Percentiles rank a stretch among this genome's conserved stretches.
Evolutionary conservation across 306 rosid species (phyloP).

Genomic region (Senna siamea): DNA sequence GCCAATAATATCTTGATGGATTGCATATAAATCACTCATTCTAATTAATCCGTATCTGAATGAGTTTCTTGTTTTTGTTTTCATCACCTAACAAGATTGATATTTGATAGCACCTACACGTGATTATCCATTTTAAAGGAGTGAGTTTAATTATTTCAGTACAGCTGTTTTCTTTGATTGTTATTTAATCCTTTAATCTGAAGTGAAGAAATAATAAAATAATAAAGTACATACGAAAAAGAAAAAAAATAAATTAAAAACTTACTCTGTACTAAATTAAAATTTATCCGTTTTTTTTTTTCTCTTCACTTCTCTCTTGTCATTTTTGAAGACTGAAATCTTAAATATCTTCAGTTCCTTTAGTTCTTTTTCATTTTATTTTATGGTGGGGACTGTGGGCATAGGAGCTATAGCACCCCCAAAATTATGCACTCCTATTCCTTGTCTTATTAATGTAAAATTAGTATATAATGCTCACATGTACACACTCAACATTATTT

Average conservation of each 20-base stretch:
- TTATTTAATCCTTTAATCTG: background rate
- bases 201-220: too few relatives aligned
- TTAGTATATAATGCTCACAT: background rate
- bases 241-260: too few relatives aligned
- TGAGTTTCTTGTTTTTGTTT: background rate
- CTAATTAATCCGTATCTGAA: background rate
- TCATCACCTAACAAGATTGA: slow-evolving; percentile 5
- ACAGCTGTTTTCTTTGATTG: slow-evolving; percentile 27
- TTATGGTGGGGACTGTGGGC: background rate
- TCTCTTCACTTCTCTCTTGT: too few relatives aligned
- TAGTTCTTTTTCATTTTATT: background rate
- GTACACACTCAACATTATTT: too few relatives aligned
- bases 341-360: slow-evolving; percentile 1
- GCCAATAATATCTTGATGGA: slow-evolving; percentile 7
- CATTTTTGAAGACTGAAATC: too few relatives aligned
- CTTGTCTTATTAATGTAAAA: background rate
- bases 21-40: slow-evolving; percentile 1
- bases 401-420: background rate
- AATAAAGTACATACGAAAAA: too few relatives aligned
- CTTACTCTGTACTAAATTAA: too few relatives aligned
- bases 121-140: slow-evolving; percentile 10
- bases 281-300: too few relatives aligned
- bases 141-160: slow-evolving; percentile 20
- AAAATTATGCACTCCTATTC: background rate
- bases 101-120: slow-evolving; percentile 8